Conservation (phyloP, 495 filamentous ascomycete genomes). For the Margaritispora aquatica region DNA sequence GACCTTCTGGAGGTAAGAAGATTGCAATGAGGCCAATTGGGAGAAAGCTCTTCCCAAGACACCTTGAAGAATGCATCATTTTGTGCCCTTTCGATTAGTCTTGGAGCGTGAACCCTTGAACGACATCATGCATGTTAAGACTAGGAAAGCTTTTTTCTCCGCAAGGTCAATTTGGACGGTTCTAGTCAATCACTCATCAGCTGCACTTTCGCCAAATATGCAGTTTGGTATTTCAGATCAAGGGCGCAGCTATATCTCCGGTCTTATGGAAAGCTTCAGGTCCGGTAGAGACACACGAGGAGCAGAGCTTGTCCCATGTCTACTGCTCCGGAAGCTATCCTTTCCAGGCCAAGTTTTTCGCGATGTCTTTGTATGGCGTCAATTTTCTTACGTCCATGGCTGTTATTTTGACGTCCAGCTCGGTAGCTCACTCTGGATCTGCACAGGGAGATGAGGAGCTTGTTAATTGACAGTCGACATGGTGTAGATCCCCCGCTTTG, state of each 20-base stretch:
- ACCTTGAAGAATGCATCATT: no score
- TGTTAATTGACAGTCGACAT: neutral
- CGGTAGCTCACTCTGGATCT: neutral
- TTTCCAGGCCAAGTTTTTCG: constrained; percentile 13
- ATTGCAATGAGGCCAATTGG: no score
- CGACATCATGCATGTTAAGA: neutral
- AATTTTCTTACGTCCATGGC: neutral
- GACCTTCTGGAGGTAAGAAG: no score
- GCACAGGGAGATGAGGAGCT: neutral
- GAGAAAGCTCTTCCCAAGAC: no score
- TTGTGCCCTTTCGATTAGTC: no score
- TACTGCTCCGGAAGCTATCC: neutral
- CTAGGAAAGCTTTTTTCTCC: neutral
- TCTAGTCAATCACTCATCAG: neutral
- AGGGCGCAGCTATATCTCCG: neutral
- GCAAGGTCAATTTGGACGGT: neutral
- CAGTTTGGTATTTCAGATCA: neutral
- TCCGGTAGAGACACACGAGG: no score
- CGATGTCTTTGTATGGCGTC: neutral
- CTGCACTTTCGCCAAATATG: neutral
- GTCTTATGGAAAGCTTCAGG: neutral
- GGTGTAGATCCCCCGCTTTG: neutral
- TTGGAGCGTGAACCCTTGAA: no score
- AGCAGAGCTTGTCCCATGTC: neutral
- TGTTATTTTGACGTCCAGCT: neutral